Percentiles rank a stretch among this genome's conserved stretches.
Conservation (phyloP, 2,329 filamentous ascomycete species). For the Didymella sp. region DNA sequence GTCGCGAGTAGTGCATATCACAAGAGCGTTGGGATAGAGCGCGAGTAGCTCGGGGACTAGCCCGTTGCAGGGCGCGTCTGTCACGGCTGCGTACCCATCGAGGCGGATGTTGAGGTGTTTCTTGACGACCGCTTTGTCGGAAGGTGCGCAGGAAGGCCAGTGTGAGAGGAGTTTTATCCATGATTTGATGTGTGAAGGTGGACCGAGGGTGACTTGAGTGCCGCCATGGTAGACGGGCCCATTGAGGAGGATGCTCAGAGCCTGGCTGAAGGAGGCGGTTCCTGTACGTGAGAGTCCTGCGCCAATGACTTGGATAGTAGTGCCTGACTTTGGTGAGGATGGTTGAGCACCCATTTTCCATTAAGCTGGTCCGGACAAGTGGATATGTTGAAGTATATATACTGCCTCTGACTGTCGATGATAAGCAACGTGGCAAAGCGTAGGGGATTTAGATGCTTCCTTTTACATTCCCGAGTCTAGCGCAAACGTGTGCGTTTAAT, state of each 20-base stretch:
- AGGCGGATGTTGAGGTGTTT: neutral
- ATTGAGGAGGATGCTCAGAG: slow-evolving; percentile 3
- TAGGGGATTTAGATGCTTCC: too few species aligned
- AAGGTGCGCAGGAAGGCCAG: neutral
- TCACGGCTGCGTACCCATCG: slow-evolving; percentile 1
- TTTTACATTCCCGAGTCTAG: too few species aligned
- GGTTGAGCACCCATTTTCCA: neutral
- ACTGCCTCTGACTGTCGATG: too few species aligned
- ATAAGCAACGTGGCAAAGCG: too few species aligned
- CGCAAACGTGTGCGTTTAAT: too few species aligned
- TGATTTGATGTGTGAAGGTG: slow-evolving; percentile 1
- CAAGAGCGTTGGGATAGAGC: neutral
- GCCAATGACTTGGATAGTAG: neutral
- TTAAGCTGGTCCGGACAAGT: neutral
- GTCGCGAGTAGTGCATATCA: neutral
- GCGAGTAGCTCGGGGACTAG: neutral
- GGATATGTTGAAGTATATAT: neutral
- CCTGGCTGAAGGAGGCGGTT: neutral
- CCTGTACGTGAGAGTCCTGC: slow-evolving; percentile 1
- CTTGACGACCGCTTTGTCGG: neutral
- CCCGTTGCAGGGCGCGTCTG: neutral
- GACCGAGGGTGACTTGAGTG: neutral
- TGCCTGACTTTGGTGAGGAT: neutral
- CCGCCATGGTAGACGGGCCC: slow-evolving; percentile 5
- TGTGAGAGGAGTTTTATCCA: neutral